phyloP scores from a whole-genome alignment of 2,329 filamentous ascomycete genomes.

The Aspergillus sp. region DNA sequence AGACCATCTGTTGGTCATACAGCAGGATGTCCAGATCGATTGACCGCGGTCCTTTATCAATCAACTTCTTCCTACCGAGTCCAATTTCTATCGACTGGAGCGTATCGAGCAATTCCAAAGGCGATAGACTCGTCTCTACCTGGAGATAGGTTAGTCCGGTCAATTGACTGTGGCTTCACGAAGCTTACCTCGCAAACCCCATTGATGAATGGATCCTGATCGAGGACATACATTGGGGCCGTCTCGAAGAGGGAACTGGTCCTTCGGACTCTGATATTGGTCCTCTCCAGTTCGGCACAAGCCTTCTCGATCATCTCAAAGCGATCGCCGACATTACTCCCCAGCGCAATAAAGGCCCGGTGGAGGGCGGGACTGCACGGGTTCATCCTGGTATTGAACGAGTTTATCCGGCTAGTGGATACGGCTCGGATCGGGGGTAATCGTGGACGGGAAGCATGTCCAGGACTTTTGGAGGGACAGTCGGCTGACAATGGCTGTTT shows the following conservation, averaged over 20 bases:
- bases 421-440: slow-evolving; percentile 7
- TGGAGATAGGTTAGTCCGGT: slow-evolving; percentile 36
- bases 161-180: slow-evolving; percentile 4
- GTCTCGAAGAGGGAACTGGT: slow-evolving; percentile 95
- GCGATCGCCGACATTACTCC: slow-evolving; percentile 88
- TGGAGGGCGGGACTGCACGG: slow-evolving; percentile 23
- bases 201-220: slow-evolving; percentile 87
- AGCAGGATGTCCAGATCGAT: slow-evolving; percentile 93
- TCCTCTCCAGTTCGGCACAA: slow-evolving; percentile 71
- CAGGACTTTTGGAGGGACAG: not conserved
- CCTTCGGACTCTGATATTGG: slow-evolving; percentile 69
- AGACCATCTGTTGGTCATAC: slow-evolving; percentile 67
- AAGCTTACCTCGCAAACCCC: slow-evolving; percentile 82
- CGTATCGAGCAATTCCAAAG: slow-evolving; percentile 72
- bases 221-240: slow-evolving; percentile 90
- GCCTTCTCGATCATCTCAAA: slow-evolving; percentile 82
- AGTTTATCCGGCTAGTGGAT: slow-evolving; percentile 8
- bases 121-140: slow-evolving; percentile 77
- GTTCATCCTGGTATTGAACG: slow-evolving; percentile 19
- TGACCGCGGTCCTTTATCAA: slow-evolving; percentile 91
- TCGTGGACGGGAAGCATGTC: not conserved
- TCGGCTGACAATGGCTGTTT: not conserved
- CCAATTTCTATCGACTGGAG: slow-evolving; percentile 80
- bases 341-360: slow-evolving; percentile 78
- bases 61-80: slow-evolving; percentile 76